These are phyloP conservation scores for Paralagenidium karlingii DNA, from an alignment of 352 stramenopile species.

Conservation along the genomic window DNA sequence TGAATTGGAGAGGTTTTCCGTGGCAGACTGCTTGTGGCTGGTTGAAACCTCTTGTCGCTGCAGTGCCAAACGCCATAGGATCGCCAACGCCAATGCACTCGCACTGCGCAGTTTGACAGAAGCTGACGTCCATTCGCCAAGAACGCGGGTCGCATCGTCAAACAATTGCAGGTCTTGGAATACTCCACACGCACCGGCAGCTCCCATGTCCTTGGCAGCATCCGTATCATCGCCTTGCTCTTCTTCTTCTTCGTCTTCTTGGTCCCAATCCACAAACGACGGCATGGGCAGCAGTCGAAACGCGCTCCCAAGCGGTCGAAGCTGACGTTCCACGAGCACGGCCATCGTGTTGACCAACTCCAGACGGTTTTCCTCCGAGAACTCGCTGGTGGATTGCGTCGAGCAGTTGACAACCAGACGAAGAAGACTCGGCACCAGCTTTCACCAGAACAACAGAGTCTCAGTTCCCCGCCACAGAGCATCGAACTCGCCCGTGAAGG, in stretches of 20 bases:
- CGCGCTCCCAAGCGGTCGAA: constrained; percentile 18
- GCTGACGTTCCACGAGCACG: constrained; percentile 39
- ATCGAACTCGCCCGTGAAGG: no score
- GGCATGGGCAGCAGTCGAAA: constrained; percentile 42
- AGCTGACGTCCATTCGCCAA: no score
- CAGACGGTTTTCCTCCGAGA: neutral
- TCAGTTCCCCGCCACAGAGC: no score
- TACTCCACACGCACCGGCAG: neutral
- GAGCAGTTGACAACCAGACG: constrained; percentile 11
- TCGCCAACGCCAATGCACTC: no score
- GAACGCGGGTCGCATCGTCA: no score
- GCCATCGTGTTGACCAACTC: constrained; percentile 42
- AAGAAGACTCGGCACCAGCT: constrained; percentile 33
- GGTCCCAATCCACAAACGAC: constrained; percentile 29
- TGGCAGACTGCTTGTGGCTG: no score
- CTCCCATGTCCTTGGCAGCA: constrained; percentile 15
- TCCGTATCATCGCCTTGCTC: constrained; percentile 20
- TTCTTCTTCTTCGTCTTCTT: no score
- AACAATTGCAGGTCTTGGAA: no score
- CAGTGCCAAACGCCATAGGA: no score
- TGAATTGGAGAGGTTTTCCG: no score
- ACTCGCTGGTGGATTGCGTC: neutral
- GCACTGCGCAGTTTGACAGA: no score
- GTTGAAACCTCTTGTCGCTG: no score
- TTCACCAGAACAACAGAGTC: neutral